Conservation (phyloP, 441 rosid species). For the Erysimum cheiri region DNA sequence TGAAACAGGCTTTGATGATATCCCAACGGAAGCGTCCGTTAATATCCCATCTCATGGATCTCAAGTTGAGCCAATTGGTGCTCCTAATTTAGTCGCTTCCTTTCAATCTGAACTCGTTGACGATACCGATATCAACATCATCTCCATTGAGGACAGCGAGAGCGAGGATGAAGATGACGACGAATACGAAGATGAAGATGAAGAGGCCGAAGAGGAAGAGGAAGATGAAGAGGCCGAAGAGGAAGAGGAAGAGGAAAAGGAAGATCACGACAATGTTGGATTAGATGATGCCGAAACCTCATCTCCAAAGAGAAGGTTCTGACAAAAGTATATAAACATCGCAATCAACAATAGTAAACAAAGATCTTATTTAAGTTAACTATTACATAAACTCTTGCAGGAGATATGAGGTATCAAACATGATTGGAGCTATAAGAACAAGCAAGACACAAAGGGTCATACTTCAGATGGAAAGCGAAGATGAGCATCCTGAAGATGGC, state of each 20-base stretch:
- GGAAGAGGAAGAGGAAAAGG: neutral
- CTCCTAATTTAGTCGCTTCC: neutral
- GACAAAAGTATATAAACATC: slow-evolving; percentile 13
- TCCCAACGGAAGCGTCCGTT: slow-evolving; percentile 5
- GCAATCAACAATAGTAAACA: neutral
- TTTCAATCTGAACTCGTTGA: neutral
- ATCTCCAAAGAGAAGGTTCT: slow-evolving; percentile 28
- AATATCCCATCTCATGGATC: slow-evolving; percentile 23
- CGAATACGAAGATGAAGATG: neutral
- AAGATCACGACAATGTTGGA: neutral
- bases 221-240: neutral
- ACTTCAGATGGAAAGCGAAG: slow-evolving; percentile 32
- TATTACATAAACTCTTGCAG: slow-evolving; percentile 14
- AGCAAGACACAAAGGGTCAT: slow-evolving; percentile 15
- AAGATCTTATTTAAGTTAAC: neutral
- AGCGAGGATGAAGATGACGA: neutral
- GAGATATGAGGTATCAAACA: slow-evolving; percentile 2
- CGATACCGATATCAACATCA: neutral
- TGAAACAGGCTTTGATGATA: neutral
- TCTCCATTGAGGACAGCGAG: neutral
- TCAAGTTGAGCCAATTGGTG: slow-evolving; percentile 25
- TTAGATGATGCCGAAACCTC: neutral
- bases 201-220: too few species aligned
- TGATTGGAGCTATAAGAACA: slow-evolving; percentile 25
- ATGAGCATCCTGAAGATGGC: slow-evolving; percentile 36